A percentile compares a stretch with the other conserved stretches of the same genome.
These are phyloP conservation scores for Diplogelasinospora grovesii DNA, from an alignment of 495 filamentous ascomycete genomes.

Conservation along the genomic window DNA sequence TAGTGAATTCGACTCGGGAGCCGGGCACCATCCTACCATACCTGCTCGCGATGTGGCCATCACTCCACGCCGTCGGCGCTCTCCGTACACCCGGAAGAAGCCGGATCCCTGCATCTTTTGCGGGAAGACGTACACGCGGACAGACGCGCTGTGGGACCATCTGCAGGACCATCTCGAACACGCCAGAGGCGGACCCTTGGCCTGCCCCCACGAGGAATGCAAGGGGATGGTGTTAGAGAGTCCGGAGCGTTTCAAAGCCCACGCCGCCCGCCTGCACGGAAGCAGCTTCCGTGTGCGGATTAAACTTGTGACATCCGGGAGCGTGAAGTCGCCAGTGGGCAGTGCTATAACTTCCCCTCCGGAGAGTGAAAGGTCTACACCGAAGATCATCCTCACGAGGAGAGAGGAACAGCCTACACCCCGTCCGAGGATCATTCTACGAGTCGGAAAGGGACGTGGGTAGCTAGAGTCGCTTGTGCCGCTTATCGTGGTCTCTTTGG, in stretches of 20 bases:
- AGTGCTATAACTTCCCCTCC: too few species aligned
- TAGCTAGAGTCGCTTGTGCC: too few species aligned
- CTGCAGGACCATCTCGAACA: slow-evolving; percentile 6
- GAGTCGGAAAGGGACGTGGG: too few species aligned
- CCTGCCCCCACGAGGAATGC: slow-evolving; percentile 6
- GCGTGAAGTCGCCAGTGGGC: slow-evolving; percentile 1
- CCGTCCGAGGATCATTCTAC: too few species aligned
- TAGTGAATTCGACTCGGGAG: not conserved
- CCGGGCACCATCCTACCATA: not conserved
- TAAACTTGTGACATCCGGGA: slow-evolving; percentile 2
- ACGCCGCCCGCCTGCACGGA: slow-evolving; percentile 6
- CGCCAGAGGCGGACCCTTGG: slow-evolving; percentile 6
- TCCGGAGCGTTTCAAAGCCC: slow-evolving; percentile 7
- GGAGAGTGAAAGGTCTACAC: too few species aligned
- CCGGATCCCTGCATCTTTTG: slow-evolving; percentile 12
- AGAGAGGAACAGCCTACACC: too few species aligned
- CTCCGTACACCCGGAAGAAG: slow-evolving; percentile 5
- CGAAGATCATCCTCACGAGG: not conserved
- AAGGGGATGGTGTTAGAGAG: not conserved
- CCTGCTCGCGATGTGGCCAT: slow-evolving; percentile 2
- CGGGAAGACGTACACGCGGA: slow-evolving; percentile 12
- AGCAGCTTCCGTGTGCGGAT: slow-evolving; percentile 9
- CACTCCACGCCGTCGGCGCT: slow-evolving; percentile 1
- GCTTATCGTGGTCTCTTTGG: too few species aligned
- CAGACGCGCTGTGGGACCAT: slow-evolving; percentile 8